phyloP scores from a whole-genome alignment of 805 yeast species.

The Schizosaccharomyces cryophilus region DNA sequence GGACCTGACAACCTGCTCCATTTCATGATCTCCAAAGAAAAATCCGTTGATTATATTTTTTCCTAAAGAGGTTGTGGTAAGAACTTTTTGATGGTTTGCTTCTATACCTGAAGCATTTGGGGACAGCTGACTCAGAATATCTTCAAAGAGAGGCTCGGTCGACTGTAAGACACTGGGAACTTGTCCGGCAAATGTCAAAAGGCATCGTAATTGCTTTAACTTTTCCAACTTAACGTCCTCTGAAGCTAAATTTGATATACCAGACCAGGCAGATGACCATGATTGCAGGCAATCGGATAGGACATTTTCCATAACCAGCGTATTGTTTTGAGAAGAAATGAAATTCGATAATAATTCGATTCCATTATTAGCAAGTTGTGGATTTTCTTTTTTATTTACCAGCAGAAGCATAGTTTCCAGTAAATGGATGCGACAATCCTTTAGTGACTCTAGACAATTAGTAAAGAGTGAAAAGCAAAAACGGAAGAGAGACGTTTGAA shows the following conservation, averaged over 20 bases:
- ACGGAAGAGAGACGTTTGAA: conserved; percentile 10
- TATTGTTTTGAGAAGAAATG: background rate
- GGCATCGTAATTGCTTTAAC: background rate
- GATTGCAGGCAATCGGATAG: background rate
- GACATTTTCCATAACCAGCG: background rate
- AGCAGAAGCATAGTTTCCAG: conserved; percentile 16
- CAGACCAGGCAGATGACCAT: background rate
- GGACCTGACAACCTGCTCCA: background rate
- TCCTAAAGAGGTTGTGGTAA: background rate
- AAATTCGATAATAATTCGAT: background rate
- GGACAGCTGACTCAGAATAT: background rate
- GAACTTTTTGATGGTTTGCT: background rate
- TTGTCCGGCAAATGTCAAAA: background rate
- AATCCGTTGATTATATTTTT: background rate
- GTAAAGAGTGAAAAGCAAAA: conserved; percentile 15
- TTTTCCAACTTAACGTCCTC: background rate
- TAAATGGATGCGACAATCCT: conserved; percentile 16
- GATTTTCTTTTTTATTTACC: conserved; percentile 5
- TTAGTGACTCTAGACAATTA: conserved; percentile 17
- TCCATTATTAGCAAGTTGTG: background rate
- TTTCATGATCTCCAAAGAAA: background rate
- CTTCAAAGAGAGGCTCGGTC: background rate
- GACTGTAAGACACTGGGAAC: background rate
- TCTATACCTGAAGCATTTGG: background rate
- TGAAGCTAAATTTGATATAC: background rate